Evolutionary conservation across 2,329 filamentous ascomycete genomes (phyloP), one percentile per base, ranked within the genome.

Genomic region (Venturia pyrina): DNA sequence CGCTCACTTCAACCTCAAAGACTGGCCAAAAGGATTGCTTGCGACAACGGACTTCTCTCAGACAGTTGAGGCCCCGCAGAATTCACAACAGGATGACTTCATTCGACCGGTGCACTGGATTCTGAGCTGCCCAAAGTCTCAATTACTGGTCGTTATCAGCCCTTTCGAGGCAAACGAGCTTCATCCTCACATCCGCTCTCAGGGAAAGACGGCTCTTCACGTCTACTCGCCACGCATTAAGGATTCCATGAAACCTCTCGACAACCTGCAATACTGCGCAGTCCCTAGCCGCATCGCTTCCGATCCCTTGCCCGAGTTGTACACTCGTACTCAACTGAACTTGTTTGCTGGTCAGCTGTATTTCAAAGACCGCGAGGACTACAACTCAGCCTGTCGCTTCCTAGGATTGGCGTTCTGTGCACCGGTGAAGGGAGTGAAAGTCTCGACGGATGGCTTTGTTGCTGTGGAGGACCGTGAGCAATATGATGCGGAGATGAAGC

Each of bases 311-410:
- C 53, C 53, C 15, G 53, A 34, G 15, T 21, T 37, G 7, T 19
- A 59, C 32, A 24, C 24, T 37, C n/a, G 48, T 1, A 41, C 83
- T 0, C 78, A 84, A 66, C 78, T 91, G 0, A 87, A 88, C 56
- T 74, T 91, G 0, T 91, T 91, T 65, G 78, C 89, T 0, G 89
- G 88, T 0, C 86, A 89, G 65, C 78, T 90, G 0, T 91, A 90
- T 69, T 77, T 90, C 13, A 73, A 71, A 0, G 80, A 78, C 0
- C 83, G 79, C 53, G 66, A 75, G 0, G 82, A 89, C 65, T 91
- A 90, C 68, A 68, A 72, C 0, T 72, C 76, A 0, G 71, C 82
- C 0, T 88, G 85, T 67, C 71, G 76, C 0, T 81, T 80, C 50
- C 74, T 89, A 0, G 82, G 85, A 0, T 70, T 89, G 19, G 44